Base-by-base conservation (phyloP, 2,329 filamentous ascomycete genomes). In the Clathrospora elynae region DNA sequence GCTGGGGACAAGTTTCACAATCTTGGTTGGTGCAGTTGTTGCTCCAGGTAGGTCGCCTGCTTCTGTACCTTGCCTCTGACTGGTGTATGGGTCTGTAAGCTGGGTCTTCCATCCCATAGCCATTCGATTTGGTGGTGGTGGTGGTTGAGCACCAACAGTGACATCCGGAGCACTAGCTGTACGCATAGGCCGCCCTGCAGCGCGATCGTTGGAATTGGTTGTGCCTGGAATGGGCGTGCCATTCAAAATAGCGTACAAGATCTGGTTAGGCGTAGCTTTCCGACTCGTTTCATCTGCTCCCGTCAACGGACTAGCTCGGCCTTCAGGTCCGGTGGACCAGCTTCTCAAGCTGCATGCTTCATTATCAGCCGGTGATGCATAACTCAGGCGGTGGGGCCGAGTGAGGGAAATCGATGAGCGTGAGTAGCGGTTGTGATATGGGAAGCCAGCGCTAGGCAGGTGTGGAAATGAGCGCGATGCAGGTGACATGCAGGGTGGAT, bases 361-460 rank as follows among this genome's bases (percentile, higher is more conserved):
- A 34, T 57, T 58, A 4, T 35, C 42, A 6, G 32, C 42, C 14
- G 59, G 53, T 6, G 58, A 59, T 6, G 49, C 18, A 6, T 54
- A 48, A 36, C 62, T 64, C 6, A 70, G 59, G 6, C 64, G 57
- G 7, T 51, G 51, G 5, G 66, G 66, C 6, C 58, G 59, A 3
- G 66, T 64, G 4, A 70, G 53, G 4, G 62, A 64, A 6, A 63
- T 36, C 0, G 61, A 62, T 7, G 63, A 67, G 11, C 57, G 55
- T 2, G 59, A 59, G 48, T 61, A 59, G 3, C 49, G 53, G 10
- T 26, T 54, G 11, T 49, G 40, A 18, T 63, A 59, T 7, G 52
- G 43, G 31, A 61, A 54, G 6, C 35, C 56, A 30, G 42, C 31
- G 19, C 29, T 46, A 12, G 49, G 53, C 6, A 59, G 40, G 20